These are phyloP conservation scores for Isatis lusitanica DNA, from an alignment of 441 rosid genomes.

Conservation along the genomic window DNA sequence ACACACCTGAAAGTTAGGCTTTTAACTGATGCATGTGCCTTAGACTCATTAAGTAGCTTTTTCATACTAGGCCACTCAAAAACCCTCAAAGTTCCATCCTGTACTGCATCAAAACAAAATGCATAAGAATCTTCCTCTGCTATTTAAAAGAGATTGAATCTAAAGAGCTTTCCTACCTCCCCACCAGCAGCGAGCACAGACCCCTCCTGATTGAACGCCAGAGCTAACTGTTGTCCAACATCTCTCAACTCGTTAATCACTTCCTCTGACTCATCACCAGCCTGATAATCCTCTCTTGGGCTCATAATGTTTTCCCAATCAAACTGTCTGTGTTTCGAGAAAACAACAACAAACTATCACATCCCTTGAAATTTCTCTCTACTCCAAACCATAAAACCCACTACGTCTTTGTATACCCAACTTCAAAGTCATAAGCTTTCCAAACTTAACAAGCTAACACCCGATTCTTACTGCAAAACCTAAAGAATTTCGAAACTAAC, in stretches of 20 bases:
- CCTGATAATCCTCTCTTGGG: constrained; percentile 43
- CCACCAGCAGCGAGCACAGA: constrained; percentile 75
- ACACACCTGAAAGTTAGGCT: constrained; percentile 81
- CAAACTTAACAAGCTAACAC: not conserved
- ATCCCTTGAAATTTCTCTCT: not conserved
- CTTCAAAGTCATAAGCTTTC: not conserved
- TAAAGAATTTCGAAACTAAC: not conserved
- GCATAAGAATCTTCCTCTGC: constrained; percentile 25
- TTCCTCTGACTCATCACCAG: constrained; percentile 53
- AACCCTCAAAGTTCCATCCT: constrained; percentile 88
- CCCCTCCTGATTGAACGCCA: constrained; percentile 66
- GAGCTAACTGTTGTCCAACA: constrained; percentile 76
- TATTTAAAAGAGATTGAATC: not conserved
- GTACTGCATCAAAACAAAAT: constrained; percentile 64
- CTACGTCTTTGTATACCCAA: not conserved
- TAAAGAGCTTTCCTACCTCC: constrained; percentile 57
- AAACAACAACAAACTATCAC: not conserved
- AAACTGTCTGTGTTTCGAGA: constrained; percentile 53
- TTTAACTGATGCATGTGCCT: constrained; percentile 68
- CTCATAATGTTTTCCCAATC: constrained; percentile 61
- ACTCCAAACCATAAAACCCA: not conserved
- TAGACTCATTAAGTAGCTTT: constrained; percentile 52
- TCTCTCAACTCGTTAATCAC: constrained; percentile 53
- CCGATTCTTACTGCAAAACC: not conserved
- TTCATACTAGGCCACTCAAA: constrained; percentile 96